These are phyloP conservation scores for Yamadazyma dushanensis DNA, from an alignment of 1,139 yeast genomes.

Conservation along the genomic window DNA sequence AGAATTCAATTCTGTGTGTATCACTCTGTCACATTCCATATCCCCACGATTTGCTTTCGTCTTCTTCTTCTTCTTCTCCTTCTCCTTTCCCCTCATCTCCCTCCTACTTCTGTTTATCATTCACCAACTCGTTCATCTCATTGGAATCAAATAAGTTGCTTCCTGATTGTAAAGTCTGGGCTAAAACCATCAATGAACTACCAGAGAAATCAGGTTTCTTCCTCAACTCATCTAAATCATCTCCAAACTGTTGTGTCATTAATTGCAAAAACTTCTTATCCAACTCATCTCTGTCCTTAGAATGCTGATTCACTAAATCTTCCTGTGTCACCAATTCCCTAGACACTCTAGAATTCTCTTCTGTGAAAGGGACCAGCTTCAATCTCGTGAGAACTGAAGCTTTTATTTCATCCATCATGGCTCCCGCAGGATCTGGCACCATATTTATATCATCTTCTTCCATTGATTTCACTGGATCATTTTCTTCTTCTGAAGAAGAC, in stretches of 20 bases:
- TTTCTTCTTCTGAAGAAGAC: slow-evolving; percentile 25
- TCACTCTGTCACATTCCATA: too few relatives aligned
- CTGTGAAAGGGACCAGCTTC: slow-evolving; percentile 15
- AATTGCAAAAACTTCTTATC: slow-evolving; percentile 54
- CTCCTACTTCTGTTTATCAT: slow-evolving; percentile 11
- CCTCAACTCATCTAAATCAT: slow-evolving; percentile 64
- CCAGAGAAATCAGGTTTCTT: slow-evolving; percentile 63
- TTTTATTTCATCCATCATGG: slow-evolving; percentile 11
- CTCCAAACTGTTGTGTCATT: slow-evolving; percentile 60
- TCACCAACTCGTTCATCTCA: slow-evolving; percentile 10
- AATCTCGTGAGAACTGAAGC: slow-evolving; percentile 16
- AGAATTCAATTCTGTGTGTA: too few relatives aligned
- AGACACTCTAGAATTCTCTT: slow-evolving; percentile 17
- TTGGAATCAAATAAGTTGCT: slow-evolving; percentile 67
- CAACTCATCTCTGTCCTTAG: slow-evolving; percentile 36
- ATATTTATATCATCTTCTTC: slow-evolving; percentile 20
- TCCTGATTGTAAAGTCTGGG: slow-evolving; percentile 66
- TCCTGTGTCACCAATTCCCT: slow-evolving; percentile 24
- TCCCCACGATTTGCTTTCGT: too few relatives aligned
- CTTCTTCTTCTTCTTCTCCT: too few relatives aligned
- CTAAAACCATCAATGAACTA: slow-evolving; percentile 60
- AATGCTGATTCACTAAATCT: slow-evolving; percentile 21
- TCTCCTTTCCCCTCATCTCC: too few relatives aligned
- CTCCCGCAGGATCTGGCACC: slow-evolving; percentile 3
- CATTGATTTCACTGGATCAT: too few relatives aligned